These are phyloP conservation scores for Pythium phragmitis DNA, from an alignment of 352 stramenopile genomes.

Conservation along the genomic window DNA sequence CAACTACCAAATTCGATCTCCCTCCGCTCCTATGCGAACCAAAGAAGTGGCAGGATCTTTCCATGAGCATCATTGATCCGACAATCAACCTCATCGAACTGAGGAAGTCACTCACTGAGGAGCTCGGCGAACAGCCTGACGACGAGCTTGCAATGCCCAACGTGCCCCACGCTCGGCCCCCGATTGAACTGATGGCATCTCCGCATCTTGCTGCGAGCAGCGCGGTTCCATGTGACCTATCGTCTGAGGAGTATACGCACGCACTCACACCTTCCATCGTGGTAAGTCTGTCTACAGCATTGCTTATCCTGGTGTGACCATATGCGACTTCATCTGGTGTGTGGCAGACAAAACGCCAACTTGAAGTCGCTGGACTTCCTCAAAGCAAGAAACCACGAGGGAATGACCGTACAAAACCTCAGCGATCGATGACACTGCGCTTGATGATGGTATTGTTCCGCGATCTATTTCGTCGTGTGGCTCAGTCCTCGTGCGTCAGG, in stretches of 20 bases:
- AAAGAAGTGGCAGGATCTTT: constrained; percentile 9
- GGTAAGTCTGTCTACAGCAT: not conserved
- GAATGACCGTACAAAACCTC: not conserved
- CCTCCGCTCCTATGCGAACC: not conserved
- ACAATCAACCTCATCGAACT: constrained; percentile 6
- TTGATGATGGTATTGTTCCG: constrained; percentile 10
- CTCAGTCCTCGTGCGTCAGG: constrained; percentile 21
- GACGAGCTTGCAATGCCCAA: not conserved
- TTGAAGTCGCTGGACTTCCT: not conserved
- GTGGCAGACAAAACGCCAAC: constrained; percentile 15
- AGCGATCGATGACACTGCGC: constrained; percentile 4
- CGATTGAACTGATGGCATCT: not conserved
- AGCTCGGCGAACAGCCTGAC: not conserved
- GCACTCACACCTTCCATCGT: not conserved
- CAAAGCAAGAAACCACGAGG: constrained; percentile 17
- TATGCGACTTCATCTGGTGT: not conserved
- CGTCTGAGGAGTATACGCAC: not conserved
- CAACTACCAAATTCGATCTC: not conserved
- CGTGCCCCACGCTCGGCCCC: too few species aligned
- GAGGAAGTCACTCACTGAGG: not conserved
- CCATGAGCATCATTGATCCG: constrained; percentile 15
- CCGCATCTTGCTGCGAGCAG: not conserved
- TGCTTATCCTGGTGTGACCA: not conserved
- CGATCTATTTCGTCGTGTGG: constrained; percentile 5
- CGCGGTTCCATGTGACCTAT: not conserved